Evolutionary conservation across 2,329 filamentous ascomycete genomes (phyloP), one percentile per base, ranked within the genome.

Genomic region (Hypoxylon sp.): DNA sequence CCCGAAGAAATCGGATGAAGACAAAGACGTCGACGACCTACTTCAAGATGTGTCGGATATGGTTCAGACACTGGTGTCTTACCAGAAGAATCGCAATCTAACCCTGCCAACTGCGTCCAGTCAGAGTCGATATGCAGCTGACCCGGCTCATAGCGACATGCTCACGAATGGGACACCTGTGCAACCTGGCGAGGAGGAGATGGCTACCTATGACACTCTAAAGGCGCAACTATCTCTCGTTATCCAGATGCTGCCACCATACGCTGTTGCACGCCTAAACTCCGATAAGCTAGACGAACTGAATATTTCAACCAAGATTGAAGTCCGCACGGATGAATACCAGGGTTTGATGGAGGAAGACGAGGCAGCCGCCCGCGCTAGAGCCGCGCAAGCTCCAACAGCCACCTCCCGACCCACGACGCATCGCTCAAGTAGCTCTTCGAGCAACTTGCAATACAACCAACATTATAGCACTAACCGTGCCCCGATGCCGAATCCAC

Each of bases 321-420:
- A 92, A 62, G 82, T 96, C 48, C 87, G 91, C 63, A 88, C 85
- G 6, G 88, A 90, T 53, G 88, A 93, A 71, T 91, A 91, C 75
- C 86, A 85, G 66, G 93, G 93, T 4, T 87, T 90, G 3, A 89
- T 96, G 87, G 93, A 96, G 70, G 92, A 94, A 70, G 93, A 97
- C 69, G 90, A 93, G 68, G 83, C 83, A 39, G 85, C 85, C 41
- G 75, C 84, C 30, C 85, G 86, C 44, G 81, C 83, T 46, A 81
- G 85, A 41, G 71, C 82, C 64, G 49, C 74, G 77, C 70, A 79
- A 77, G 58, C 74, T 76, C 48, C 73, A 66, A 7, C 82, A 76
- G 65, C 78, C 73, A 46, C 77, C 74, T 30, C 79, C 8, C 69
- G 73, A 13, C 81, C 43, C 77, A 76, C 70, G 70, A 76, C 56